Percentiles rank a stretch among this genome's conserved stretches.
Evolutionary conservation across 495 filamentous ascomycete genomes (phyloP).

Genomic region (Xylaria bambusicola): DNA sequence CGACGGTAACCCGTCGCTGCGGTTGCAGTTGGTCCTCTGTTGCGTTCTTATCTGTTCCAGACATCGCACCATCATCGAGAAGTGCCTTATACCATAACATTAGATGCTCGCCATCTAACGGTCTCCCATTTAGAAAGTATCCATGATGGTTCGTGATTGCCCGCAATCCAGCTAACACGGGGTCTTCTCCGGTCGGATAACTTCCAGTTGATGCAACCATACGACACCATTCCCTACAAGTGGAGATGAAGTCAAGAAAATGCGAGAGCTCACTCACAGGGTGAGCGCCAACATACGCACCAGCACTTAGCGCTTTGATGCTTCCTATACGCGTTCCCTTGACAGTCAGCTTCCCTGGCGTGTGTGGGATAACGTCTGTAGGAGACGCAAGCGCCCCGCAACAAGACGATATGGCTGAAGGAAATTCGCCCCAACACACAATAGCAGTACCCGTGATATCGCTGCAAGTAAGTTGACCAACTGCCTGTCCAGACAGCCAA

Average conservation of each 20-base stretch:
- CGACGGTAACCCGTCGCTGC: not conserved
- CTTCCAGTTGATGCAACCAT: not conserved
- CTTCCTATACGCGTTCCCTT: not conserved
- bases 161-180: not conserved
- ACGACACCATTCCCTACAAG: not conserved
- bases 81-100: not conserved
- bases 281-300: not conserved
- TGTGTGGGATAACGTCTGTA: not conserved
- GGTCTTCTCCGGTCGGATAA: constrained; percentile 1
- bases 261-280: not conserved
- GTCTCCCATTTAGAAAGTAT: not conserved
- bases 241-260: not conserved
- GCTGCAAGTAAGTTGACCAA: not conserved
- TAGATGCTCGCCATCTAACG: not conserved
- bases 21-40: too few relatives aligned
- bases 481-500: constrained; percentile 12
- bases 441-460: not conserved
- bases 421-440: not conserved
- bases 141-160: not conserved
- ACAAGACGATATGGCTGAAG: not conserved
- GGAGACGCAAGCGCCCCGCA: not conserved
- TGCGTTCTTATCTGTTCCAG: not conserved
- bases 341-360: not conserved
- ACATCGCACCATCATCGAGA: not conserved
- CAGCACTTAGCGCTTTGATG: not conserved